phyloP scores from a whole-genome alignment of 225 moss, liverwort and hornwort genomes.

The Marchantia paleacea region DNA sequence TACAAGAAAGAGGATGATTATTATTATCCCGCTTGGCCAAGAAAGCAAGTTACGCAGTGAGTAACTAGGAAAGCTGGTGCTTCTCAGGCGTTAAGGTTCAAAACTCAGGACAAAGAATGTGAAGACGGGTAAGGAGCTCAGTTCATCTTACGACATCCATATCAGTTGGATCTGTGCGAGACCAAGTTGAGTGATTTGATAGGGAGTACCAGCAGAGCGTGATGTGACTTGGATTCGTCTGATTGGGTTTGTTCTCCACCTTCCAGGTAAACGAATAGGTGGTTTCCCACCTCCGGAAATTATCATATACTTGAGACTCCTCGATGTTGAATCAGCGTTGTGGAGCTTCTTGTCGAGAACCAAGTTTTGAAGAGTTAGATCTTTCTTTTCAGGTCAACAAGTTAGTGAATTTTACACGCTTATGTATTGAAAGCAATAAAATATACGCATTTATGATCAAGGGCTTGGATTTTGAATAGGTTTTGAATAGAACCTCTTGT shows the following conservation, averaged over 20 bases:
- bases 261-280: not conserved
- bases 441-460: not conserved
- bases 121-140: not conserved
- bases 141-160: not conserved
- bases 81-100: too few relatives aligned
- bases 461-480: not conserved
- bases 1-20: slow-evolving; percentile 42
- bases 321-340: not conserved
- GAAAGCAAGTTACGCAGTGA: slow-evolving; percentile 37
- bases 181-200: not conserved
- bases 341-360: not conserved
- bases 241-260: too few relatives aligned
- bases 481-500: too few relatives aligned
- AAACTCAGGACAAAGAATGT: too few relatives aligned
- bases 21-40: slow-evolving; percentile 91
- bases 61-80: not conserved
- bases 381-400: not conserved
- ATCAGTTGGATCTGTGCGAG: not conserved
- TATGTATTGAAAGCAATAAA: not conserved
- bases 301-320: not conserved
- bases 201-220: not conserved
- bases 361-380: slow-evolving; percentile 6
- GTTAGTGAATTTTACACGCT: not conserved
- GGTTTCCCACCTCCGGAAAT: not conserved
- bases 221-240: not conserved